Percentiles rank a stretch among this genome's conserved stretches.
phyloP scores from a whole-genome alignment of 148 eudicot species.

The Vaccinium corymbosum region DNA sequence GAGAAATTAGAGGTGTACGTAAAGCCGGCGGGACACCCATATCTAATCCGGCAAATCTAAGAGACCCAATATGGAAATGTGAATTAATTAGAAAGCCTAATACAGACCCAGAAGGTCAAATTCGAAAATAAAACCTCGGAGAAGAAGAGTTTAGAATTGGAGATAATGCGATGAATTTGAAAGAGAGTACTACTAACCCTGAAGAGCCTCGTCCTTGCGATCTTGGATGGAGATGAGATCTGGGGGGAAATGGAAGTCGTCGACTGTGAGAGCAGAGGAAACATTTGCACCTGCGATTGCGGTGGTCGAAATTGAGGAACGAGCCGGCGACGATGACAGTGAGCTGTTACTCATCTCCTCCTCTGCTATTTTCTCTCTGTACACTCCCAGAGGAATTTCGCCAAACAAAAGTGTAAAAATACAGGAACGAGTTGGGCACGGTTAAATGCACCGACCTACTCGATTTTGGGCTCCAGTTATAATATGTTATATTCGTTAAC shows the following conservation, averaged over 20 bases:
- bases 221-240: slow-evolving; percentile 49
- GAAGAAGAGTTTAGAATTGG: background rate
- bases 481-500: too few species aligned
- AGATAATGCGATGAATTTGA: background rate
- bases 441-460: too few species aligned
- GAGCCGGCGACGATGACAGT: slow-evolving; percentile 34
- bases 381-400: background rate
- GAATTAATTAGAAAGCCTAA: background rate
- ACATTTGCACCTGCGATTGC: slow-evolving; percentile 25
- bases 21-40: background rate
- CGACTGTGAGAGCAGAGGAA: slow-evolving; percentile 24
- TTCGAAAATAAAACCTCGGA: background rate
- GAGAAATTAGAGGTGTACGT: background rate
- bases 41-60: background rate
- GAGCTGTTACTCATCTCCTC: slow-evolving; percentile 31
- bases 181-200: slow-evolving; percentile 30
- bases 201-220: slow-evolving; percentile 61
- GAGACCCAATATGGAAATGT: background rate
- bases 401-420: background rate
- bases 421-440: too few species aligned
- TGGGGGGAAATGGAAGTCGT: slow-evolving; percentile 44
- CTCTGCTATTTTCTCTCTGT: background rate
- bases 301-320: slow-evolving; percentile 32
- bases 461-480: too few species aligned
- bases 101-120: background rate